These are phyloP conservation scores for Plectosphaerella cucumerina DNA, from an alignment of 2,329 filamentous ascomycete genomes.

Conservation along the genomic window DNA sequence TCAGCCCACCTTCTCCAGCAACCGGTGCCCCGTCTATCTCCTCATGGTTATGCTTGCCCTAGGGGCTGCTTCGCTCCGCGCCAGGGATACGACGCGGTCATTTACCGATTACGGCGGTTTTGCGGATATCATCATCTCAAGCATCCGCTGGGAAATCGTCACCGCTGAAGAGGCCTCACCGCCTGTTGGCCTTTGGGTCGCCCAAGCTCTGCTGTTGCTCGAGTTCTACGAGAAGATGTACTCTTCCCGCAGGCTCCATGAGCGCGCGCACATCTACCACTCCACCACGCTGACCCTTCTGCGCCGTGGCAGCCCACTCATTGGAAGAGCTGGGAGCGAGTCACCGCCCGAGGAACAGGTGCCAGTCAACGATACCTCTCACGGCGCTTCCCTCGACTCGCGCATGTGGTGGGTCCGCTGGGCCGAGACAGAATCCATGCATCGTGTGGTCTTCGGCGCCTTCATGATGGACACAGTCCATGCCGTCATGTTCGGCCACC, in stretches of 20 bases:
- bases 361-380: background rate
- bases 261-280: slow-evolving; percentile 86
- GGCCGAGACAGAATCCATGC: slow-evolving; percentile 85
- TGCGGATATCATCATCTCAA: slow-evolving; percentile 60
- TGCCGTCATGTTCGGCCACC: slow-evolving; percentile 88
- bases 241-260: slow-evolving; percentile 75
- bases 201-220: slow-evolving; percentile 76
- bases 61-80: slow-evolving; percentile 75
- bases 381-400: slow-evolving; percentile 29
- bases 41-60: slow-evolving; percentile 80
- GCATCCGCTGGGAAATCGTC: slow-evolving; percentile 78
- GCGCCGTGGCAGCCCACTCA: slow-evolving; percentile 79
- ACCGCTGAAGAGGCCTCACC: slow-evolving; percentile 77
- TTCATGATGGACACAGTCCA: slow-evolving; percentile 89
- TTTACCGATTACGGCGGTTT: slow-evolving; percentile 40
- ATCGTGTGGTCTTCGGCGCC: slow-evolving; percentile 80
- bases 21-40: slow-evolving; percentile 72
- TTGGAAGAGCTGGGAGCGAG: slow-evolving; percentile 74
- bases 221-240: slow-evolving; percentile 94
- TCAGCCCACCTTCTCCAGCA: slow-evolving; percentile 78
- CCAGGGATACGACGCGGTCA: slow-evolving; percentile 51
- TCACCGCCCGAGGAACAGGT: slow-evolving; percentile 65
- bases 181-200: slow-evolving; percentile 82
- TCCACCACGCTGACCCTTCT: slow-evolving; percentile 81
- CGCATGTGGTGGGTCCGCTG: slow-evolving; percentile 74